Base-by-base conservation (phyloP, 139 green algal species). In the Chlorella sp. region DNA sequence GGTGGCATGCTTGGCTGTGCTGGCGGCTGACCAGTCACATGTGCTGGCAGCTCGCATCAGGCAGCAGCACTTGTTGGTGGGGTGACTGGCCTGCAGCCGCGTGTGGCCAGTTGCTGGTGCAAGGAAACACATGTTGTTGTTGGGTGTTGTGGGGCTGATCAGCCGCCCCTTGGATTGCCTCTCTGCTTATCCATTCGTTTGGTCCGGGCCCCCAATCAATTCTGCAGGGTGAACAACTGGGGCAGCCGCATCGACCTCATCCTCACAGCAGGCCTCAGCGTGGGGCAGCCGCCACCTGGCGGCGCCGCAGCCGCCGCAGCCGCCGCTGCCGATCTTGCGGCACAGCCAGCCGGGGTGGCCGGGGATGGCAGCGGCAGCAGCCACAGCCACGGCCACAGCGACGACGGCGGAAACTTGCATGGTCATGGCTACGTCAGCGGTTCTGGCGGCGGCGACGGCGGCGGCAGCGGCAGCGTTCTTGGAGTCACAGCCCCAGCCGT, bases 171-270 rank as follows among this genome's bases (percentile, higher is more conserved):
- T n/a, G n/a, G n/a, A n/a, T n/a, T n/a, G n/a, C n/a, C n/a, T n/a
- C n/a, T n/a, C n/a, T n/a, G n/a, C n/a, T n/a, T n/a, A n/a, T n/a
- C n/a, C n/a, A n/a, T n/a, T n/a, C n/a, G n/a, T n/a, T n/a, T n/a
- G n/a, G n/a, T n/a, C n/a, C n/a, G n/a, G n/a, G n/a, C n/a, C n/a
- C 48, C 48, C 9, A 5, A 9, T 57, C 9, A 1, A 9, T 16
- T 9, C 3, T 83, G n/a, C 1, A 91, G 96, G 21, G 68, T 91
- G 39, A 96, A 96, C 89, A 98, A 99, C 91, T 97, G 96, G 75
- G 97, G 97, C 79, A 90, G 86, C 26, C 90, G 97, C 7, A 98
- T 99, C 19, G 97, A 99, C 90, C 87, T 96, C 53, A 94, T 95
- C 30, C 87, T 98, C 15, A 86, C 76, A 16, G 93, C 93, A 14